These are phyloP conservation scores for Globisporangium uncinulatum DNA, from an alignment of 352 stramenopile genomes.

Conservation along the genomic window DNA sequence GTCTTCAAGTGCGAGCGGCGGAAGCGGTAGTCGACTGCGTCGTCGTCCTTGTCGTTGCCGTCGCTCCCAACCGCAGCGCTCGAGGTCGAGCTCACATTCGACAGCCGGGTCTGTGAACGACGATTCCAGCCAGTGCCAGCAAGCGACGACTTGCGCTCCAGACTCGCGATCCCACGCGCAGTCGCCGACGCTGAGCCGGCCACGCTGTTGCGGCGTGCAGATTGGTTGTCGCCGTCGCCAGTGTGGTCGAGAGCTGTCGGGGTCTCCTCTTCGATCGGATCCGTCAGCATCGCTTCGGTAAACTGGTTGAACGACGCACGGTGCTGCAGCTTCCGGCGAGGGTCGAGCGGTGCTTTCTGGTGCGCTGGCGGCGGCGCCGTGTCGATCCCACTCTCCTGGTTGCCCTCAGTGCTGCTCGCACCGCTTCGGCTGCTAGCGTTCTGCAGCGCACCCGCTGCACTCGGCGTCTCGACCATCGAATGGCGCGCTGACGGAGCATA, in stretches of 20 bases:
- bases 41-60: slow-evolving; percentile 30
- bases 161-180: slow-evolving; percentile 2
- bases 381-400: slow-evolving; percentile 12
- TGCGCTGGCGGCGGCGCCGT: slow-evolving; percentile 15
- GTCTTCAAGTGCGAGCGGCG: slow-evolving; percentile 41
- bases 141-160: slow-evolving; percentile 19
- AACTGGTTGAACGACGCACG: slow-evolving; percentile 61
- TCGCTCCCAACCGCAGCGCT: slow-evolving; percentile 12
- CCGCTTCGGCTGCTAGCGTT: slow-evolving; percentile 9
- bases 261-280: slow-evolving; percentile 62
- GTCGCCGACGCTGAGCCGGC: not conserved
- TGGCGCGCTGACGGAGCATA: slow-evolving; percentile 6
- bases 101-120: slow-evolving; percentile 12
- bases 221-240: slow-evolving; percentile 21
- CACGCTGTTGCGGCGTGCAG: not conserved
- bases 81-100: slow-evolving; percentile 24
- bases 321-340: slow-evolving; percentile 59
- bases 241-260: slow-evolving; percentile 46
- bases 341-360: slow-evolving; percentile 34
- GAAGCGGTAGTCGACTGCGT: slow-evolving; percentile 23
- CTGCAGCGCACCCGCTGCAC: not conserved
- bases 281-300: slow-evolving; percentile 31
- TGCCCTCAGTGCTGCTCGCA: slow-evolving; percentile 15
- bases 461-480: slow-evolving; percentile 34
- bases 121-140: slow-evolving; percentile 16